These are phyloP conservation scores for Sparassis latifolia DNA, from an alignment of 1,284 basidiomycete genomes.

Conservation along the genomic window DNA sequence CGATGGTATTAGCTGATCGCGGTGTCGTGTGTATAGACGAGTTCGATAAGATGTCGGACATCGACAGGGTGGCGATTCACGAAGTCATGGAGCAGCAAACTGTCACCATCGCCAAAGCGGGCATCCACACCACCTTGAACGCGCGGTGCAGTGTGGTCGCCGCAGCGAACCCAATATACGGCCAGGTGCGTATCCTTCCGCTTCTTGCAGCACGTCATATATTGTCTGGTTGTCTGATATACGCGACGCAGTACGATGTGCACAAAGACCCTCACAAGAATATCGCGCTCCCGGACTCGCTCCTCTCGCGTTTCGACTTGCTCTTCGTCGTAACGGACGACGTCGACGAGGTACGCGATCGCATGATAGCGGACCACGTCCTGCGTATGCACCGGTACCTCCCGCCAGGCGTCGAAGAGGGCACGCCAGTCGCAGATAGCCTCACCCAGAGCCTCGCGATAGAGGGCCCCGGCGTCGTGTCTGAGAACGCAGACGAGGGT, in stretches of 20 bases:
- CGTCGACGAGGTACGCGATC: conserved; percentile 91
- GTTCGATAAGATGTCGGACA: conserved; percentile 99
- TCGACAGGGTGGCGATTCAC: conserved; percentile 99
- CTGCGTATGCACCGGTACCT: conserved; percentile 96
- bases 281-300: conserved; percentile 96
- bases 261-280: conserved; percentile 99
- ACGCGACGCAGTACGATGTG: conserved; percentile 81
- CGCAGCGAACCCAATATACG: conserved; percentile 98
- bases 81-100: conserved; percentile 99
- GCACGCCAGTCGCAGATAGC: conserved; percentile 83
- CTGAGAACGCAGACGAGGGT: conserved; percentile 46
- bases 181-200: conserved; percentile 58
- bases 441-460: conserved; percentile 84
- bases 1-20: conserved; percentile 99
- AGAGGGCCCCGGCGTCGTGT: conserved; percentile 61
- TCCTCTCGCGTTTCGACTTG: conserved; percentile 98
- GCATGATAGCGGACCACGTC: conserved; percentile 96
- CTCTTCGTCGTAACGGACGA: conserved; percentile 98
- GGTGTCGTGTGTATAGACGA: conserved; percentile 99
- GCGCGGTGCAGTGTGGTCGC: conserved; percentile 97
- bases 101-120: conserved; percentile 98
- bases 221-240: background rate
- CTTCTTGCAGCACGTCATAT: background rate
- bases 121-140: conserved; percentile 97
- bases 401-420: conserved; percentile 94